Evolutionary conservation across 495 filamentous ascomycete species (phyloP).

Genomic region (Hypomontagnella monticulosa): DNA sequence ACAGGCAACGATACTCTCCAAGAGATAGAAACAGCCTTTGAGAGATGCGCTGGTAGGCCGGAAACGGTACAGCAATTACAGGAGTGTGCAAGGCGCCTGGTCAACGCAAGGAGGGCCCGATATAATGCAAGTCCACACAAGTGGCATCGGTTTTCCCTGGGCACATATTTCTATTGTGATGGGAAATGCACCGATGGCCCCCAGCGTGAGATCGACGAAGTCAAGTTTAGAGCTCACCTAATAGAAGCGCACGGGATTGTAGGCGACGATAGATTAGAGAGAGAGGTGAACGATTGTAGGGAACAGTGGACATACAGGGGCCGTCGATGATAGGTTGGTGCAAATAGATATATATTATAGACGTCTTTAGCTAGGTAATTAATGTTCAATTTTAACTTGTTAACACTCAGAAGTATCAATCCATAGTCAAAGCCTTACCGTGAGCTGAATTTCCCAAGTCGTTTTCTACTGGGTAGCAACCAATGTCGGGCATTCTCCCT

Average conservation of each 20-base stretch:
- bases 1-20: constrained; percentile 1
- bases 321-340: no score
- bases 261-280: background rate
- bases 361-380: no score
- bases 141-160: constrained; percentile 17
- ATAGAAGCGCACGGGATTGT: background rate
- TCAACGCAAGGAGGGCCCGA: constrained; percentile 5
- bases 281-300: background rate
- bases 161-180: constrained; percentile 10
- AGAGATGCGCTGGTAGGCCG: background rate
- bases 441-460: no score
- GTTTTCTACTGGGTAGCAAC: no score
- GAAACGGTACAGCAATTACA: background rate
- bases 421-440: no score
- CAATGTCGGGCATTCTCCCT: no score
- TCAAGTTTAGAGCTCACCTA: constrained; percentile 1
- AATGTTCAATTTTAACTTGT: no score
- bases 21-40: background rate
- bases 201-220: constrained; percentile 7
- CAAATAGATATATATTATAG: no score
- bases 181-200: background rate
- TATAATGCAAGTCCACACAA: background rate
- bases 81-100: constrained; percentile 14
- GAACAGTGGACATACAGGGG: constrained; percentile 17
- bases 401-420: no score